Conservation (phyloP, 179 eudicot species). For the Nepenthes alata region DNA sequence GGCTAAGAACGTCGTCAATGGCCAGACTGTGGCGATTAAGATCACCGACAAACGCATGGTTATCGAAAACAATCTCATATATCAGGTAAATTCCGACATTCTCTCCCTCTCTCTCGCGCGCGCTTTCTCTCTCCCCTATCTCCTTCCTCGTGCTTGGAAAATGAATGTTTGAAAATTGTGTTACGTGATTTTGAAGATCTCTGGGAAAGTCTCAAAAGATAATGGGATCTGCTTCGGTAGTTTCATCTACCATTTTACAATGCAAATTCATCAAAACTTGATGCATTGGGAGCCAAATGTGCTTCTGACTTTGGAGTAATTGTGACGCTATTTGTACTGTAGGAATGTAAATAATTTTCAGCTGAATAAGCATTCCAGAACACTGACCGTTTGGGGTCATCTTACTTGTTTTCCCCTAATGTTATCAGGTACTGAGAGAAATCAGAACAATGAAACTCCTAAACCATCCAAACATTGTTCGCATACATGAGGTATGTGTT, state of each 20-base stretch:
- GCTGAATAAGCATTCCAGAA: neutral
- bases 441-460: slow-evolving; percentile 51
- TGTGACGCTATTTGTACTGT: no score
- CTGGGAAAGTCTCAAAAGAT: no score
- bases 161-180: no score
- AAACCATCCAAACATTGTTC: slow-evolving; percentile 49
- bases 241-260: no score
- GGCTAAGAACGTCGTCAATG: slow-evolving; percentile 28
- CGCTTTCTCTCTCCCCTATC: neutral
- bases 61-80: slow-evolving; percentile 31
- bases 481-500: slow-evolving; percentile 38
- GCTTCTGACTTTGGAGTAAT: no score
- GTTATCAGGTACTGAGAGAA: slow-evolving; percentile 38
- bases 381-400: slow-evolving; percentile 2
- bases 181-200: no score
- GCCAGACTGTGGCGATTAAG: slow-evolving; percentile 41
- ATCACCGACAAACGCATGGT: slow-evolving; percentile 50
- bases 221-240: no score
- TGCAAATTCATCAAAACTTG: no score
- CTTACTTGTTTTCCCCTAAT: neutral
- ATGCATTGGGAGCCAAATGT: no score
- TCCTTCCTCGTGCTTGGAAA: neutral
- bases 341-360: no score
- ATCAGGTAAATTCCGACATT: slow-evolving; percentile 22
- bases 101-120: neutral